phyloP scores from a whole-genome alignment of 192 early-diverging fungal species.

The Rhizophagus clarus region DNA sequence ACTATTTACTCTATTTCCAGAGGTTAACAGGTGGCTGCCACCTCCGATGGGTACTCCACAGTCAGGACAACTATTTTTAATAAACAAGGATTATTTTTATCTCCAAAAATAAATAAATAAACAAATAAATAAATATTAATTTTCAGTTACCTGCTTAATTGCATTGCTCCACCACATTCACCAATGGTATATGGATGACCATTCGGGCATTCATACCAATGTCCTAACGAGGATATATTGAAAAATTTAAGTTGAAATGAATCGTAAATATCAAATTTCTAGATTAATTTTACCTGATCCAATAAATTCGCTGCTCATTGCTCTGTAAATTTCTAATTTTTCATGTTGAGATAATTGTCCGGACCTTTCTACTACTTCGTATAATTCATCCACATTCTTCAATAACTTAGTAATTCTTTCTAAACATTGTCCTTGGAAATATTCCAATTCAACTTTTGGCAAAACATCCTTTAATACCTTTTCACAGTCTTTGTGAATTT shows the following conservation, averaged over 20 bases:
- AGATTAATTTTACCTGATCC: constrained; percentile 16
- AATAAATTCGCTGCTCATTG: constrained; percentile 13
- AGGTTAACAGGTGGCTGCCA: too few species aligned
- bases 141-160: background rate
- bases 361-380: background rate
- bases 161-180: constrained; percentile 21
- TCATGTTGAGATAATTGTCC: constrained; percentile 12
- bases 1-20: too few species aligned
- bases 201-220: constrained; percentile 32
- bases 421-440: constrained; percentile 19
- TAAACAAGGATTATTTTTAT: too few species aligned
- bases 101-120: too few species aligned
- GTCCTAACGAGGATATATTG: background rate
- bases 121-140: too few species aligned
- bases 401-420: constrained; percentile 11
- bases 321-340: constrained; percentile 20
- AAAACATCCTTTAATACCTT: background rate
- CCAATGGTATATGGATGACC: constrained; percentile 30
- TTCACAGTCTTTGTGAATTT: background rate
- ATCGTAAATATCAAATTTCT: background rate
- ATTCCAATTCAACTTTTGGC: background rate
- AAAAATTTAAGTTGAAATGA: background rate
- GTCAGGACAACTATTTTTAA: too few species aligned
- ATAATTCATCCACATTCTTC: background rate
- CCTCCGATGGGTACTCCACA: too few species aligned